Percentiles rank a stretch among this genome's conserved stretches.
phyloP scores from a whole-genome alignment of 192 early-diverging fungal genomes.

The Coemansia erecta region DNA sequence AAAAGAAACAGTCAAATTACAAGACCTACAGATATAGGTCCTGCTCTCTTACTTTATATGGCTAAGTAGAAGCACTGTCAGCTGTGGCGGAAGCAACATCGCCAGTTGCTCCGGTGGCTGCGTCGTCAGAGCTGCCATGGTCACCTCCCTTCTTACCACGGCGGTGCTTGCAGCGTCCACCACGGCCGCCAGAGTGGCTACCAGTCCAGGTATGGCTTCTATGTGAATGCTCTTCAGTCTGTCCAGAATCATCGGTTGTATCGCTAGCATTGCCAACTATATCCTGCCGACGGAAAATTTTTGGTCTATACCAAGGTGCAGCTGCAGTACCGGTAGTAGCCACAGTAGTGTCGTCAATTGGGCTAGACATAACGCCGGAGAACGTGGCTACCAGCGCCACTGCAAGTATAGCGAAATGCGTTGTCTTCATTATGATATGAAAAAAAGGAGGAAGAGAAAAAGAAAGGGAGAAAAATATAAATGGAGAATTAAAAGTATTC shows the following conservation, averaged over 20 bases:
- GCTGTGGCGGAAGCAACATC: not conserved
- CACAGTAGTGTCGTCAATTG: too few species aligned
- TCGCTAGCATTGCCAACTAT: not conserved
- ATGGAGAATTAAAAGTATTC: not conserved
- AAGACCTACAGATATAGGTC: too few species aligned
- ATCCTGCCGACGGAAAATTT: not conserved
- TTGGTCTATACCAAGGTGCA: not conserved
- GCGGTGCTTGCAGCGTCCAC: constrained; percentile 6
- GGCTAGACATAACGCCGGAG: not conserved
- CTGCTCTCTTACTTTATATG: too few species aligned
- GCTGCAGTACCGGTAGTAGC: too few species aligned
- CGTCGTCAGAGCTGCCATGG: not conserved
- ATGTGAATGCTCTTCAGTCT: not conserved
- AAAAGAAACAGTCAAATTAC: too few species aligned
- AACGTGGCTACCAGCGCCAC: constrained; percentile 2
- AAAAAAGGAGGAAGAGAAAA: not conserved
- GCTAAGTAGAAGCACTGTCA: not conserved
- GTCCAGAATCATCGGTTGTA: not conserved
- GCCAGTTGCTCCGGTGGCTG: too few species aligned
- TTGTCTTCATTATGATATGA: not conserved
- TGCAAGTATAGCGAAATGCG: not conserved
- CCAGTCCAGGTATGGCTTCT: not conserved
- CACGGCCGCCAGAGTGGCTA: constrained; percentile 1
- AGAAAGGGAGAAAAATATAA: not conserved
- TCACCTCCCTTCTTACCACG: not conserved